Base-by-base conservation (phyloP, 2,329 filamentous ascomycete genomes). In the Botrytis elliptica region DNA sequence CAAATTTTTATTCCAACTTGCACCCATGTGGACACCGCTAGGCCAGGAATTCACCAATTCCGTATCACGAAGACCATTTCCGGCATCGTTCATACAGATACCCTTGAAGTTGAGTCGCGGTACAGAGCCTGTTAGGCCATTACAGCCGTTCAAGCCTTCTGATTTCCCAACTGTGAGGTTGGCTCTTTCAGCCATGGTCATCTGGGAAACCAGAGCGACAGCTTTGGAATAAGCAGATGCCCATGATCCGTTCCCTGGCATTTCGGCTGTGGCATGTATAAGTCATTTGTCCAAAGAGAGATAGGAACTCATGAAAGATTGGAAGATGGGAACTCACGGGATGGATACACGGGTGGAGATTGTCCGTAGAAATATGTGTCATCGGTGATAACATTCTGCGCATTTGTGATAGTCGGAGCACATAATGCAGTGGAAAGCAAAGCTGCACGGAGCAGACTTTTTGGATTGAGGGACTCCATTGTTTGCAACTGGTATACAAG, bases 361-460 rank as follows among this genome's bases (percentile, higher is more conserved):
- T 38, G 10, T 25, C 36, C 36, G 38, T 62, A 36, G 59, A 38
- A 62, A 62, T 38, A 62, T 1, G 77, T 76, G 70, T 83, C 82
- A 66, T 79, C 75, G 0, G 79, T 80, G 69, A 82, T 81, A 46
- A 80, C 55, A 29, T 68, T 9, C 29, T 52, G 69, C 29, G 57
- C 69, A 22, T 63, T 29, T 62, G 42, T 36, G 55, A 59, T 59
- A 40, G 29, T 22, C 1, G 40, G 33, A 25, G 20, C 42, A 20
- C 68, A 59, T 29, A 64, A 6, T 33, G 44, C 42, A 46, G 40
- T 63, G 12, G 40, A 60, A 36, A 70, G 40, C 6, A 63, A 60
- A 25, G 68, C 57, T 70, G 57, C 57, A 6, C 29, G 44, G 49
- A 62, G 68, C 40, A 70, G 22, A 36, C 57, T 29, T 20, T 57